Base-by-base conservation (phyloP, 805 yeast genomes). In the Candida nemodendra region DNA sequence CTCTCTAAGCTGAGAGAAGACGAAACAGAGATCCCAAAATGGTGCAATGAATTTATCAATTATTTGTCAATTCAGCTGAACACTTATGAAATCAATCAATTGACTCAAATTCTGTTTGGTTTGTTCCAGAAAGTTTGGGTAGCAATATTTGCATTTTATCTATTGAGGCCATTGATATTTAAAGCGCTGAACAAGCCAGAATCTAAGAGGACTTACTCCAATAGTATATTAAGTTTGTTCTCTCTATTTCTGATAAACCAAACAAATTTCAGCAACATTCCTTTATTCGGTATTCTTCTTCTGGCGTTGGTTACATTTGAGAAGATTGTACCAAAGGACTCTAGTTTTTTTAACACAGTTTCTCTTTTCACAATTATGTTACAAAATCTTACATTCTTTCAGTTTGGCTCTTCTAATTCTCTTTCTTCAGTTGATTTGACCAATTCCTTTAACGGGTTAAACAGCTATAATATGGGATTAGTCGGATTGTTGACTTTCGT, bases 331-430 rank as follows among this genome's bases (percentile, higher is more conserved):
- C 22, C 14, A 53, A 36, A 45, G 25, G 32, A 13, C 24, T 41
- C 32, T 26, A 28, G 31, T 23, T 32, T 32, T 26, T 42, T 48
- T 14, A 57, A 42, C 44, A 38, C 42, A 4, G 35, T 55, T 4
- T 39, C 62, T 0, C 29, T 68, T 3, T 61, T 72, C 41, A 62
- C 65, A 2, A 46, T 88, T 3, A 57, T 83, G 16, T 47, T 88
- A 33, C 95, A 88, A 56, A 81, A 87, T 48, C 66, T 88, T 28
- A 65, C 89, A 0, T 93, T 91, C 57, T 93, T 86, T 65, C 85
- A 86, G 15, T 71, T 84, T 57, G 98, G 98, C 0, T 87, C 86
- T 34, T 89, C 98, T 0, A 93, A 93, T 55, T 87, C 96, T 27
- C 71, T 93, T 49, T 91, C 97, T 0, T 83, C 97, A 0, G 80